Evolutionary conservation across 2,329 filamentous ascomycete species (phyloP), one percentile per base, ranked within the genome.

Genomic region (Colletotrichum gigasporum): DNA sequence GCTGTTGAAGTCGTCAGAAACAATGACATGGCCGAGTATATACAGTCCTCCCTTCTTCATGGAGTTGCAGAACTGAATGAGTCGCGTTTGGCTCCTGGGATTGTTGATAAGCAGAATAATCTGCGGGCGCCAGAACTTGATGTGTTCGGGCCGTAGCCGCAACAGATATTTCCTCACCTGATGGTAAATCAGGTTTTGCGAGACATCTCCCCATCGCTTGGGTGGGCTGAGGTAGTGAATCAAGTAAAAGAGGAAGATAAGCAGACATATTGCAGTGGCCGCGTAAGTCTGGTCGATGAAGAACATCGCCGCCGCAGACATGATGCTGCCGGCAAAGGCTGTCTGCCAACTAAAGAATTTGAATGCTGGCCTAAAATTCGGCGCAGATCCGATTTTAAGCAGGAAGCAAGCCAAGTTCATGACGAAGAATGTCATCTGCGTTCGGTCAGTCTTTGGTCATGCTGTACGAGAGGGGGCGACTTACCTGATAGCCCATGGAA

Each of bases 81-180:
- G 84, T 41, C 92, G 90, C 55, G 91, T 93, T 73, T 96, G 92
- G 5, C 85, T 86, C n/a, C 93, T 85, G 4, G 93, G 91, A 70
- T 96, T 88, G 72, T 95, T 96, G 68, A 96, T 88, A 55, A 97
- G 86, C 0, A 97, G 83, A 48, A 97, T 86, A 42, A 97, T 94
- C 68, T 96, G 93, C 0, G 93, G 93, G 53, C 93, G 85, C 93
- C 94, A 97, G 74, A 96, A 97, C 72, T 97, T 97, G 76, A 97
- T 94, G 73, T 97, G 93, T 71, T 97, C 93, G 34, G 93, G 92
- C 51, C 88, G 90, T 28, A 97, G 80, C n/a, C 93, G 88, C 28
- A 97, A 81, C 28, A 97, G 79, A 72, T 97, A 96, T 71, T 97
- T 97, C 64, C 93, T 87, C 12, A 96, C 93, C 79, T 97, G 93